Conservation (phyloP, 139 green algal genomes). For the Chlorella sp. region DNA sequence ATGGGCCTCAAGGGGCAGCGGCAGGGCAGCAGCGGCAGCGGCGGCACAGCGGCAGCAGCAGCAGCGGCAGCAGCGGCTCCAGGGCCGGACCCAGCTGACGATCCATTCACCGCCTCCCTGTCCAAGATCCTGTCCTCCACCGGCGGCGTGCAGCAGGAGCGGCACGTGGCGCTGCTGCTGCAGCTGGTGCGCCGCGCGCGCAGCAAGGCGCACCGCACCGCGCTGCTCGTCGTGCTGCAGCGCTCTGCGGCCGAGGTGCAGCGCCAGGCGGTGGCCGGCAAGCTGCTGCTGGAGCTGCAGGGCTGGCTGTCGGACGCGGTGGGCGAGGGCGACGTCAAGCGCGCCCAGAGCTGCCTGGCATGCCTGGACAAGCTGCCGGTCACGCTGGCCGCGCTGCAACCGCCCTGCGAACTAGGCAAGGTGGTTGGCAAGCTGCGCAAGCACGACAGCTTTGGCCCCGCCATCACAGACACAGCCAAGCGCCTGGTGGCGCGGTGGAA, state of each 20-base stretch:
- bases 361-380: constrained; percentile 42
- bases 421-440: constrained; percentile 42
- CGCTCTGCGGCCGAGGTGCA: constrained; percentile 30
- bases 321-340: constrained; percentile 9
- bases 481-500: constrained; percentile 46
- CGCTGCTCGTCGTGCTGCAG: constrained; percentile 37
- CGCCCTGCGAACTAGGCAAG: constrained; percentile 44
- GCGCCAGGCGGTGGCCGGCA: constrained; percentile 2
- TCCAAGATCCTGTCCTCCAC: constrained; percentile 20
- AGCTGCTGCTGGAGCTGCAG: constrained; percentile 32
- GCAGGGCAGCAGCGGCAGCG: not conserved
- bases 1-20: not conserved
- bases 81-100: not conserved
- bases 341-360: constrained; percentile 13
- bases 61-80: not conserved
- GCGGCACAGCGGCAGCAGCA: not conserved
- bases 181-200: constrained; percentile 24
- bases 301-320: constrained; percentile 38
- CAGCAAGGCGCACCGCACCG: constrained; percentile 27
- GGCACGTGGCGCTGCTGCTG: constrained; percentile 28
- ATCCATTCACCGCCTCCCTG: constrained; percentile 28
- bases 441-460: constrained; percentile 2
- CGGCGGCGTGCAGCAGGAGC: constrained; percentile 28
- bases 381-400: constrained; percentile 30
- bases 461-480: constrained; percentile 18